Percentiles rank a stretch among this genome's conserved stretches.
Conservation (phyloP, 805 yeast genomes). For the Cyberlindnera suaveolens region DNA sequence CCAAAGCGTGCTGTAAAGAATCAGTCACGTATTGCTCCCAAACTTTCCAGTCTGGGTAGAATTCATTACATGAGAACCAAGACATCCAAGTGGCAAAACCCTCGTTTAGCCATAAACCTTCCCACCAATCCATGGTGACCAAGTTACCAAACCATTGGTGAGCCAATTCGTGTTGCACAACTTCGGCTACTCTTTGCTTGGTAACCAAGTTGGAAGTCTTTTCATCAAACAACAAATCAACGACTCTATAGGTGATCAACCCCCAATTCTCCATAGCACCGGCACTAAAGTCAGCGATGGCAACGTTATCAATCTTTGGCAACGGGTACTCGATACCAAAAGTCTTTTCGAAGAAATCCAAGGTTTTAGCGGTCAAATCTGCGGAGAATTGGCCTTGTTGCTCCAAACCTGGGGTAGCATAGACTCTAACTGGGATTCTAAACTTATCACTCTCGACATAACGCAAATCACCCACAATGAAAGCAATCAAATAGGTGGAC, state of each 20-base stretch:
- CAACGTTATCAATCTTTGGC: slow-evolving; percentile 78
- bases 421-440: slow-evolving; percentile 73
- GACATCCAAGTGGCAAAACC: slow-evolving; percentile 92
- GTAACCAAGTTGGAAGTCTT: slow-evolving; percentile 57
- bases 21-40: slow-evolving; percentile 81
- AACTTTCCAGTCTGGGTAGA: slow-evolving; percentile 81
- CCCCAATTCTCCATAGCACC: slow-evolving; percentile 93
- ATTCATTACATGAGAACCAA: slow-evolving; percentile 72
- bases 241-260: slow-evolving; percentile 71
- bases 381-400: slow-evolving; percentile 68
- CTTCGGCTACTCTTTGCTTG: slow-evolving; percentile 75
- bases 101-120: slow-evolving; percentile 83
- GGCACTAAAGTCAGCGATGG: slow-evolving; percentile 77
- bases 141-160: slow-evolving; percentile 91
- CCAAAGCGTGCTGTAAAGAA: slow-evolving; percentile 67
- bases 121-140: slow-evolving; percentile 93
- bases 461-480: slow-evolving; percentile 73
- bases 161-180: slow-evolving; percentile 83
- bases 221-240: slow-evolving; percentile 68
- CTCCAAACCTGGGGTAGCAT: slow-evolving; percentile 74
- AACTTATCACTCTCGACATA: slow-evolving; percentile 62
- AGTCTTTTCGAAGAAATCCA: slow-evolving; percentile 63
- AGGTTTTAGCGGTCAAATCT: slow-evolving; percentile 67
- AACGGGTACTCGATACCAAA: slow-evolving; percentile 74
- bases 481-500: slow-evolving; percentile 84